Base-by-base conservation (phyloP, 805 yeast genomes). In the Diddensiella transvaalensis region DNA sequence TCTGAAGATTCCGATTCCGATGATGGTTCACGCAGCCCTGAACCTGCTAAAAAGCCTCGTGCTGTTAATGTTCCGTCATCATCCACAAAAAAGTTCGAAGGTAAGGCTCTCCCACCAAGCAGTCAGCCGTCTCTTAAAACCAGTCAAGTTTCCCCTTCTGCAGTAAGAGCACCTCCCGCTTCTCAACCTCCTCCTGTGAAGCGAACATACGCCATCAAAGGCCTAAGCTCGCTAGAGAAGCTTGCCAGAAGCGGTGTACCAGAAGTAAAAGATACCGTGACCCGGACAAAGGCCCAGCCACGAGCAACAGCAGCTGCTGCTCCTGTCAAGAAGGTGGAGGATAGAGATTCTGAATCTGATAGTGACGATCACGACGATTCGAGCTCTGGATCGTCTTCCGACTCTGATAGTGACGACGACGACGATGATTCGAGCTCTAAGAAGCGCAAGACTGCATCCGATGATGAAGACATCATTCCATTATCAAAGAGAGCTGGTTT, bases 1-100 rank as follows among this genome's bases (percentile, higher is more conserved):
- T 53, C 47, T 11, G 44, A 50, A 17, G 54, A 50, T 10, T 41
- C 49, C 30, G 51, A 48, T 29, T 50, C 47, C 22, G 40, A 49
- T 30, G 53, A 52, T 6, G 37, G 36, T 3, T 40, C 52, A 2
- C 29, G 22, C 11, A 51, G 54, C 32, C 51, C 54, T 6, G 48
- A 44, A 30, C 58, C 55, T 8, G 40, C 40, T 3, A 44, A 46
- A 24, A 46, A 37, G 37, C 46, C 53, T 1, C 46, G 51, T 3
- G 53, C 50, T 5, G 55, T 46, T 11, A 40, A 17, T 10, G 48
- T 47, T 6, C 55, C 51, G 11, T 46, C 32, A 26, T 8, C 32
- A 13, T 26, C 32, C 13, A 8, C 32, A 8, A 26, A 26, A 13
- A 26, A 26, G 13, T 8, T 13, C 13, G 32, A 26, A 13, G 13